Evolutionary conservation across 83 land plant genomes (phyloP), one percentile per base, ranked within the genome.

Genomic region (Picea abies): DNA sequence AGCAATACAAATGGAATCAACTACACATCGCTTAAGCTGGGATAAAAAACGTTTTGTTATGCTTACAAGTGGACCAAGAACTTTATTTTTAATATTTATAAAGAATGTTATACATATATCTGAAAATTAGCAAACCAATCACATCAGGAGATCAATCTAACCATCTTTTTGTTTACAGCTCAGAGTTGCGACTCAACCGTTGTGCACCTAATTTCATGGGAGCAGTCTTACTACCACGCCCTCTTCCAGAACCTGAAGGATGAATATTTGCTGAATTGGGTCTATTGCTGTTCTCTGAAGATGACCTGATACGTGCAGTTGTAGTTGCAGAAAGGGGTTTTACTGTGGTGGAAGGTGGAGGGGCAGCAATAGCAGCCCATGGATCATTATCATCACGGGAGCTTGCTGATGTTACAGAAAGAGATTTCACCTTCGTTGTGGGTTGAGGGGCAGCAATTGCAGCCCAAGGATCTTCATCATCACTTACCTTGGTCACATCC

Each of bases 321-420:
- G 88, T 49, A 15, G 70, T 52, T 62, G 87, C 61, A 68, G 89
- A 85, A 41, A 97, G 84, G 16, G 98, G 97, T 63, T 90, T 90
- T 22, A 84, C 92, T 80, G 82, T 80, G 16, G 93, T 94, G 0
- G 94, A 82, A 2, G 99, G 99, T 68, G 96, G 89, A 60, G 99
- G 98, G 11, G 99, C 99, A 80, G 99, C 99, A 73, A 97, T 97
- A 23, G 96, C 90, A 60, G 96, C 95, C 99, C 99, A 97, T 5
- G 96, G 98, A 83, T 97, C 99, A 81, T 90, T 89, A 72, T 90
- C 92, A 76, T 89, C 86, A 39, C 26, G 71, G 14, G 82, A 19
- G 69, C 32, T 32, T 25, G 91, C 76, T 37, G 89, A 22, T 52
- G 85, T 86, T 7, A 79, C 37, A 65, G 81, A 81, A 70, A 85